phyloP scores from a whole-genome alignment of 202 grass and related monocot genomes.

The Panicum virgatum region DNA sequence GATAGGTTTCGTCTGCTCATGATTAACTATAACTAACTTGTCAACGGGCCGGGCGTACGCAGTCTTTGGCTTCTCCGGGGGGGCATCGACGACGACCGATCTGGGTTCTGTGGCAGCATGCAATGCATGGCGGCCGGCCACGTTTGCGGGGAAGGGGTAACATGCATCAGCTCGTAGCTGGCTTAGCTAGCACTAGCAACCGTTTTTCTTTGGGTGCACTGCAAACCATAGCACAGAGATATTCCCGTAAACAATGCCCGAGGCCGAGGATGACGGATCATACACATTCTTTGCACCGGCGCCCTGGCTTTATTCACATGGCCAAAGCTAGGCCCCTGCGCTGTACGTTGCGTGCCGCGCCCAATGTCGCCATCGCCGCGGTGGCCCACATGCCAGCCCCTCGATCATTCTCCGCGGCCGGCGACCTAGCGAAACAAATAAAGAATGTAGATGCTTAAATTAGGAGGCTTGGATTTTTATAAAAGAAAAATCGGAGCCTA shows the following conservation, averaged over 20 bases:
- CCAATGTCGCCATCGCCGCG: slow-evolving; percentile 4
- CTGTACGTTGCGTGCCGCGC: slow-evolving; percentile 36
- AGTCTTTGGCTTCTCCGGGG: slow-evolving; percentile 35
- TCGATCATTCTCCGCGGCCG: background rate
- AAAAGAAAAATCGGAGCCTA: background rate
- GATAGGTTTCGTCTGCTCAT: background rate
- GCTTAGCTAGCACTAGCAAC: background rate
- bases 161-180: background rate
- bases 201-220: slow-evolving; percentile 49
- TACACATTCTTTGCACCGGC: background rate
- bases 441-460: background rate
- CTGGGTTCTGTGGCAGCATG: slow-evolving; percentile 10
- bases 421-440: background rate
- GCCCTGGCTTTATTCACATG: slow-evolving; percentile 47
- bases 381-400: slow-evolving; percentile 32
- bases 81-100: background rate
- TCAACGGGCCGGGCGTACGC: background rate
- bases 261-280: background rate
- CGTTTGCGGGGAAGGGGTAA: slow-evolving; percentile 42
- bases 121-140: slow-evolving; percentile 15
- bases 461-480: background rate
- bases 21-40: slow-evolving; percentile 36
- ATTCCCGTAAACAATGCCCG: background rate
- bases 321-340: slow-evolving; percentile 32
- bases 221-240: background rate